Percentiles rank a stretch among this genome's conserved stretches.
These are phyloP conservation scores for Marchantia paleacea DNA, from an alignment of 225 moss, liverwort and hornwort genomes.

Conservation along the genomic window DNA sequence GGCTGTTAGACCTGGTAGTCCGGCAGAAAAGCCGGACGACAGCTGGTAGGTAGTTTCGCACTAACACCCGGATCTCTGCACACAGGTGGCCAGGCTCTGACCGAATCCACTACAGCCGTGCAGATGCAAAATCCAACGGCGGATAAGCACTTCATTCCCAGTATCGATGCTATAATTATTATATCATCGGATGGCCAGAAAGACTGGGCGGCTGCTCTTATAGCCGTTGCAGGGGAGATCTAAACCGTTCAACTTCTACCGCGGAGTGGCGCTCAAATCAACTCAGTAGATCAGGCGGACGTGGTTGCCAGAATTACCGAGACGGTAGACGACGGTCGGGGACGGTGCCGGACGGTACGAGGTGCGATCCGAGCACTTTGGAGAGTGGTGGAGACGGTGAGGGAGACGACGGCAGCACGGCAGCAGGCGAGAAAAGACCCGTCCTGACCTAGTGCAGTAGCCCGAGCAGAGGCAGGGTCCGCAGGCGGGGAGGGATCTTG, in stretches of 20 bases:
- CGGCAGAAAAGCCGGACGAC: background rate
- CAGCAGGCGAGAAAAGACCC: no score
- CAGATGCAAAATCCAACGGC: no score
- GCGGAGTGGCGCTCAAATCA: background rate
- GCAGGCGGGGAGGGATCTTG: no score
- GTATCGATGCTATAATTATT: background rate
- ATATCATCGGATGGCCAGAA: background rate
- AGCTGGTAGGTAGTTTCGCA: background rate
- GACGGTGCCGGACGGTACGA: no score
- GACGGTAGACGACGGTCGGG: no score
- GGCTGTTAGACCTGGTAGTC: background rate
- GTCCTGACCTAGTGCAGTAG: no score
- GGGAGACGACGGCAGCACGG: no score
- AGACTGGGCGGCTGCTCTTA: background rate
- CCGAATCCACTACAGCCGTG: no score
- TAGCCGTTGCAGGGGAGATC: background rate
- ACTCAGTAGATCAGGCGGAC: background rate
- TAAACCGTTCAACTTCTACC: background rate
- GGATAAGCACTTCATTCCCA: no score
- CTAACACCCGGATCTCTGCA: background rate
- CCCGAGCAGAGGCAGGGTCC: no score
- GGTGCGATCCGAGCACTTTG: no score
- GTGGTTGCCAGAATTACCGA: background rate
- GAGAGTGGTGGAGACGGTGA: no score
- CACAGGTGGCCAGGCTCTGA: background rate